Evolutionary conservation across 2,329 filamentous ascomycete genomes (phyloP), one percentile per base, ranked within the genome.

Genomic region (Trichoderma guizhouense): DNA sequence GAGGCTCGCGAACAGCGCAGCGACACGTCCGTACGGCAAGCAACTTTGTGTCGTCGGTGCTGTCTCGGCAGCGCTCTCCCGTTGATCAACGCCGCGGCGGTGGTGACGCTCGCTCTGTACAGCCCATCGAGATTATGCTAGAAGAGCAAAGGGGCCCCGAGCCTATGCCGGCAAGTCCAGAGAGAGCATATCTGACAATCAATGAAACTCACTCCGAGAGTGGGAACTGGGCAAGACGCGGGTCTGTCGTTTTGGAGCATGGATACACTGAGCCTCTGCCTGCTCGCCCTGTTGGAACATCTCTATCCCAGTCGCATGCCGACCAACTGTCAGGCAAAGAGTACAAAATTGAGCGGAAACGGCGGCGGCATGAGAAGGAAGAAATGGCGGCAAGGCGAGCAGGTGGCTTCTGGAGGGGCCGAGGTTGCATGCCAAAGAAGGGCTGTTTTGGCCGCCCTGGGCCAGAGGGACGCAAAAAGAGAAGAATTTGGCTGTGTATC

Each of bases 361-460:
- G 85, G 71, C 86, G 84, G 73, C 87, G 84, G 24, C 86, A 87
- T 71, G 90, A 93, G 78, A 91, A 91, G 72, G 90, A 93, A 79
- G 91, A 93, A 53, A 84, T 84, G 3, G 76, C 87, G 21, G 89
- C 87, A 1, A 85, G 84, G 63, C 89, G 86, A 74, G 79, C 84
- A 1, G 90, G 90, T 2, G 87, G 88, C 4, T 84, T 89, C 55
- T 93, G 91, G 90, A 87, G 88, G 76, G 90, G 90, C 2, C 86
- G 91, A 62, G 88, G 87, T 11, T 92, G 88, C 73, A 83, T 93
- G 43, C 86, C 89, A 0, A 83, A 86, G 18, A 86, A 83, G n/a
- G 90, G 90, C 51, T 73, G 72, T 2, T 90, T 90, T 77, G 90
- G 91, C 1, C 85, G 89, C 24, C 82, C 83, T 3, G 90, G 90